Conservation (phyloP, 1,284 basidiomycete species). For the Rhodotorula sp. region DNA sequence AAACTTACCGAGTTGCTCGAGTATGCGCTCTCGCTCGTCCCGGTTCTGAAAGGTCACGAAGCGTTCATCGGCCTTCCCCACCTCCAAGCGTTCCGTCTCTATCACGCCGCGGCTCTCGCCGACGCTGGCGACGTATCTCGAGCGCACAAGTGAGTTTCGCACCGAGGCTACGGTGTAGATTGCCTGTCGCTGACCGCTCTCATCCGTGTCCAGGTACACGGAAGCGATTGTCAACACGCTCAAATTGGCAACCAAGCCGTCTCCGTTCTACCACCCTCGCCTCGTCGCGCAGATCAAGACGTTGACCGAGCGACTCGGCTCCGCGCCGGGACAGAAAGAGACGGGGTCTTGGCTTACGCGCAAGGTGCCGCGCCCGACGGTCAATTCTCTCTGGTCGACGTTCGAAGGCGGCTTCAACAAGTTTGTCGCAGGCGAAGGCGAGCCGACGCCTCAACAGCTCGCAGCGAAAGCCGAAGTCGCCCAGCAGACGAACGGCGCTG, state of each 20-base stretch:
- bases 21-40: constrained; percentile 76
- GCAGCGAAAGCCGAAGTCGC: constrained; percentile 44
- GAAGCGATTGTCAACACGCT: constrained; percentile 78
- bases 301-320: constrained; percentile 75
- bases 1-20: constrained; percentile 90
- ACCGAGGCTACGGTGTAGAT: background rate
- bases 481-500: constrained; percentile 43
- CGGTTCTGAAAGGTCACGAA: constrained; percentile 74
- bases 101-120: constrained; percentile 72
- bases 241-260: constrained; percentile 56
- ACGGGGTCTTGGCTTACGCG: constrained; percentile 74
- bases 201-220: constrained; percentile 67
- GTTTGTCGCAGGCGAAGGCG: constrained; percentile 85
- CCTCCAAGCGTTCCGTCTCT: constrained; percentile 82
- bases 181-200: background rate
- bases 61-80: constrained; percentile 76
- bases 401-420: constrained; percentile 92
- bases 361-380: constrained; percentile 74
- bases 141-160: constrained; percentile 45
- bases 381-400: constrained; percentile 89
- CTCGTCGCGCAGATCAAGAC: constrained; percentile 76
- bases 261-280: constrained; percentile 65
- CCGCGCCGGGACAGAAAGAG: constrained; percentile 66
- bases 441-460: constrained; percentile 47
- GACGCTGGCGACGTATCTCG: constrained; percentile 48